A percentile compares a stretch with the other conserved stretches of the same genome.
These are phyloP conservation scores for Tuber magnatum DNA, from an alignment of 495 filamentous ascomycete species.

Conservation along the genomic window DNA sequence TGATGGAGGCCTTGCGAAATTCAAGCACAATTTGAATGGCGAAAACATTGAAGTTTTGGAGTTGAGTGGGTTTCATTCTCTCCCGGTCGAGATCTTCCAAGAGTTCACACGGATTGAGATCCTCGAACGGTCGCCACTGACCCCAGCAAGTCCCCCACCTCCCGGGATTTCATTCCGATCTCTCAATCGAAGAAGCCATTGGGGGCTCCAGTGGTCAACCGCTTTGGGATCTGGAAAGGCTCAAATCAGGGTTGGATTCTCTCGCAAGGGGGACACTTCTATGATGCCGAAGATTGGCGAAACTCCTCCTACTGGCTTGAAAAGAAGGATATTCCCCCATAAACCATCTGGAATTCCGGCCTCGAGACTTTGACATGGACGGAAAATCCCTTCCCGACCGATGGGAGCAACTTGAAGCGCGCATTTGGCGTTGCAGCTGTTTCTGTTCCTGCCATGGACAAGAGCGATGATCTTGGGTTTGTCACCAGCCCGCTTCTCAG, in stretches of 20 bases:
- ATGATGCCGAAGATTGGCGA: conserved; percentile 13
- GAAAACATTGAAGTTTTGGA: conserved; percentile 9
- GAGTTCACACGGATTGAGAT: conserved; percentile 8
- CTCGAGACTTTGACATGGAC: conserved; percentile 6
- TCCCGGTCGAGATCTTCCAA: not conserved
- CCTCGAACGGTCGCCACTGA: conserved; percentile 20
- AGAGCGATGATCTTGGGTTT: conserved; percentile 21
- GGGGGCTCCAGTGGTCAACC: conserved; percentile 14
- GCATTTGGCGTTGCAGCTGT: conserved; percentile 7
- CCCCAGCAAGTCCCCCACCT: conserved; percentile 7
- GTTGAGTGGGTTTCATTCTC: conserved; percentile 14
- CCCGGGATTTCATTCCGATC: conserved; percentile 2
- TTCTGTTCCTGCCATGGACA: conserved; percentile 11
- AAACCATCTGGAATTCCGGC: conserved; percentile 24
- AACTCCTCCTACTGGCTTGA: conserved; percentile 17
- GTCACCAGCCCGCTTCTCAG: not conserved
- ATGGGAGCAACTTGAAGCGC: conserved; percentile 1
- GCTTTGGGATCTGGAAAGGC: conserved; percentile 17
- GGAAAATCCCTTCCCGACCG: not conserved
- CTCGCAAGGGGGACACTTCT: conserved; percentile 25
- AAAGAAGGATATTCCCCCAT: conserved; percentile 6
- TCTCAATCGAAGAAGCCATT: conserved; percentile 13
- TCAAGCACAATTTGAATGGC: conserved; percentile 3
- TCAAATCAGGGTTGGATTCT: conserved; percentile 7
- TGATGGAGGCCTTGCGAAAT: conserved; percentile 19